A percentile compares a stretch with the other conserved stretches of the same genome.
phyloP scores from a whole-genome alignment of 371 early-diverging fungal genomes.

The Mortierella polycephala region DNA sequence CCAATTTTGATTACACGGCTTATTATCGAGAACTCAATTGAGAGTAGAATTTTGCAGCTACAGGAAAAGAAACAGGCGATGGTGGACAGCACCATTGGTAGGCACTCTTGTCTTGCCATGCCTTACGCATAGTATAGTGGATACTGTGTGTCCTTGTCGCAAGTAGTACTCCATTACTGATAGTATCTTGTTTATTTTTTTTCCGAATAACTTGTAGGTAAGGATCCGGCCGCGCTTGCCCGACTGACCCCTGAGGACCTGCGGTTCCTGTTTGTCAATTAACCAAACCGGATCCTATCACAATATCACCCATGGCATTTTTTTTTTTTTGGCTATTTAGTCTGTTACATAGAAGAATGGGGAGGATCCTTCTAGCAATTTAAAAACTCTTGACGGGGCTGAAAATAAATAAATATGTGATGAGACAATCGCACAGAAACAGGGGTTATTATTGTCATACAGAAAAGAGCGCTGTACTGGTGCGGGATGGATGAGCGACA shows the following conservation, averaged over 20 bases:
- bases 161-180: not conserved
- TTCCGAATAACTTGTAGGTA: slow-evolving; percentile 21
- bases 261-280: slow-evolving; percentile 82
- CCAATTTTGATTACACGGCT: slow-evolving; percentile 90
- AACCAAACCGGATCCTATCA: not conserved
- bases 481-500: too few relatives aligned
- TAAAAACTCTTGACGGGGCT: too few relatives aligned
- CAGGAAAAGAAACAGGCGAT: slow-evolving; percentile 96
- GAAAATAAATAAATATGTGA: too few relatives aligned
- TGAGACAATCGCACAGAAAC: too few relatives aligned
- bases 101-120: slow-evolving; percentile 28
- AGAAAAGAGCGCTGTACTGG: too few relatives aligned
- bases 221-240: slow-evolving; percentile 72
- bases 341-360: too few relatives aligned
- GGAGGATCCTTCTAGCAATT: too few relatives aligned
- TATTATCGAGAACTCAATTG: slow-evolving; percentile 96
- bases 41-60: slow-evolving; percentile 91
- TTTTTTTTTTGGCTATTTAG: too few relatives aligned
- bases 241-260: slow-evolving; percentile 86
- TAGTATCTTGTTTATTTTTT: slow-evolving; percentile 4
- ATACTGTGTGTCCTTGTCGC: not conserved
- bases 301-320: too few relatives aligned
- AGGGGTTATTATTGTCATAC: too few relatives aligned
- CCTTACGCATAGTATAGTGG: slow-evolving; percentile 18
- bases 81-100: slow-evolving; percentile 91